Conservation (phyloP, 2,329 filamentous ascomycete genomes). For the Cladosporium oxysporum region DNA sequence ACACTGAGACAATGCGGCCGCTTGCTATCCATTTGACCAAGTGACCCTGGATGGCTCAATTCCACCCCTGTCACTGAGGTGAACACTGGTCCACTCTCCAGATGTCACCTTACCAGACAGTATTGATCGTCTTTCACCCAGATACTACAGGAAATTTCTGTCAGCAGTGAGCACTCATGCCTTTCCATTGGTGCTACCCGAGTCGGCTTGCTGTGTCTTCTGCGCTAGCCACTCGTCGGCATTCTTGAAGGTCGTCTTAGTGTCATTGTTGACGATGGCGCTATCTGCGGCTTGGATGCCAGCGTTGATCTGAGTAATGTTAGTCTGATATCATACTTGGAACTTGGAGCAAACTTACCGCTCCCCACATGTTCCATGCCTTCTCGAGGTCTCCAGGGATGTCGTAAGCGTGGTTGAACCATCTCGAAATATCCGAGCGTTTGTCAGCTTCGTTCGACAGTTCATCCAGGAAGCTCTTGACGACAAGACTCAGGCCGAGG, state of each 20-base stretch:
- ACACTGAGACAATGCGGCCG: not conserved
- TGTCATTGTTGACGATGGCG: slow-evolving; percentile 45
- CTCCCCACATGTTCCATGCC: slow-evolving; percentile 66
- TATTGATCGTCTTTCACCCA: not conserved
- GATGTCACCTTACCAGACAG: not conserved
- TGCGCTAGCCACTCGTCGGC: slow-evolving; percentile 60
- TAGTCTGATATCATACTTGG: not conserved
- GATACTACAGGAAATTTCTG: not conserved
- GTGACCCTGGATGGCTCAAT: not conserved
- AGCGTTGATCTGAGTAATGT: slow-evolving; percentile 52
- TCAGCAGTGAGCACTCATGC: not conserved
- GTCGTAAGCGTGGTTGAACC: slow-evolving; percentile 62
- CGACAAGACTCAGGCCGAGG: slow-evolving; percentile 74
- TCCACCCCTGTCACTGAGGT: not conserved
- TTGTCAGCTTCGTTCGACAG: slow-evolving; percentile 57
- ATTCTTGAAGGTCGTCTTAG: slow-evolving; percentile 58
- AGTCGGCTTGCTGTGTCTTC: slow-evolving; percentile 25
- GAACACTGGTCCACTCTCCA: not conserved
- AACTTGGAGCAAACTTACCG: slow-evolving; percentile 49
- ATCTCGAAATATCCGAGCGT: slow-evolving; percentile 55
- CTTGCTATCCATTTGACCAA: not conserved
- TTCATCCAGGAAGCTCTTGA: slow-evolving; percentile 78
- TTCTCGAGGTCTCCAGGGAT: slow-evolving; percentile 59
- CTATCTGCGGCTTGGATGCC: slow-evolving; percentile 58
- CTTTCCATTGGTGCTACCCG: not conserved